phyloP scores from a whole-genome alignment of 164 flowering plant genomes.

The Chimonanthus praecox region DNA sequence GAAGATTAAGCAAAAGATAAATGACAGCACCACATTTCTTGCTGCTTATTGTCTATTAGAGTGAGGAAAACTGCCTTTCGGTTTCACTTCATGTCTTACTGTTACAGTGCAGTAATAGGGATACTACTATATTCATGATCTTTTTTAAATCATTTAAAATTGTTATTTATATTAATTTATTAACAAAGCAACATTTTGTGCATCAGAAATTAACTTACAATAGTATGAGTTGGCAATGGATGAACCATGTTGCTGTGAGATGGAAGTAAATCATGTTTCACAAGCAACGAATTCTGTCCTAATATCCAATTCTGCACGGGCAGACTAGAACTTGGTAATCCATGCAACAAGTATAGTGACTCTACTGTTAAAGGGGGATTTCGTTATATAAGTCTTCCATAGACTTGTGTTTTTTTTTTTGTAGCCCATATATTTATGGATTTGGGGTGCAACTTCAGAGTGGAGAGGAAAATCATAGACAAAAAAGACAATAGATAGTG shows the following conservation, averaged over 20 bases:
- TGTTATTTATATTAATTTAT: too few species aligned
- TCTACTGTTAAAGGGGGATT: conserved; percentile 45
- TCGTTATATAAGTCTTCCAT: conserved; percentile 80
- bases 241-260: background rate
- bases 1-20: conserved; percentile 45
- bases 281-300: background rate
- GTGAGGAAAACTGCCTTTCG: conserved; percentile 18
- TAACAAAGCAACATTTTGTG: too few species aligned
- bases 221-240: background rate
- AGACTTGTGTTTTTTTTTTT: conserved; percentile 19
- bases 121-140: background rate
- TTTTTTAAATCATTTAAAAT: too few species aligned
- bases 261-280: background rate
- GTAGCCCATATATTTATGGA: too few species aligned
- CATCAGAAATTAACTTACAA: too few species aligned
- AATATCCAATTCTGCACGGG: background rate
- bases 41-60: conserved; percentile 63
- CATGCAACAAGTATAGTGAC: background rate
- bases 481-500: too few species aligned
- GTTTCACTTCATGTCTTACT: background rate
- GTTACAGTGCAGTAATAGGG: too few species aligned
- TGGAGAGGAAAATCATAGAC: too few species aligned
- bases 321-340: background rate
- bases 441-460: too few species aligned
- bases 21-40: conserved; percentile 84